Base-by-base conservation (phyloP, 202 grass and related monocot genomes). In the Bolboschoenoplectus hybrid region DNA sequence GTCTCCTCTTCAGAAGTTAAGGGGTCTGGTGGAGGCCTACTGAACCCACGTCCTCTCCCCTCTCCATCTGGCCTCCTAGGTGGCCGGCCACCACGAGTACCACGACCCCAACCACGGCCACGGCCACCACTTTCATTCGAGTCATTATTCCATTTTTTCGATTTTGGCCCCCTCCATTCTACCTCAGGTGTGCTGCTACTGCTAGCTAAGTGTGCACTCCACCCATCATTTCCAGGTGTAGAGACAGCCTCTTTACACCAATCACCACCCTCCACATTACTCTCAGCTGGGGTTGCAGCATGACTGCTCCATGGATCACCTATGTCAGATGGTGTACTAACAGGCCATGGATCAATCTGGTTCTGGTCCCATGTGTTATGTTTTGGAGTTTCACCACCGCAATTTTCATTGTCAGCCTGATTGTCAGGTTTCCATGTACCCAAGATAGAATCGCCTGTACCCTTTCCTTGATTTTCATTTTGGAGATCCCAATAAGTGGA, bases 1-100 rank as follows among this genome's bases (percentile, higher is more conserved):
- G 72, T 95, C 85, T 93, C 92, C 69, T 93, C 95, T 52, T 95
- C 91, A 16, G 63, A 1, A 82, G 95, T 88, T 56, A 98, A 86
- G 26, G 81, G 83, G 45, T 98, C 90, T 0, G 88, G 84, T 65
- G 56, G 62, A 83, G 85, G 85, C 46, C 93, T 90, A 76, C 88
- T 66, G 63, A 89, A 63, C 9, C 74, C 73, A 49, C 72, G 87
- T 36, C 45, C 67, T 85, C 69, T 87, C 75, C 80, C 74, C 75
- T 90, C 90, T 74, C 73, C 76, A 65, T 68, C 86, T 84, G 76
- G 32, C 63, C 53, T 87, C 69, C 89, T 91, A 81, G 72, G 84
- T 41, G 89, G 88, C 85, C 81, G 89, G 63, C 87, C 87, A 49
- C 84, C 74, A 85, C 88, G 85, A 17, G 83, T 87, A 81, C 86